A percentile compares a stretch with the other conserved stretches of the same genome.
Evolutionary conservation across 2,329 filamentous ascomycete genomes (phyloP).

Genomic region (Pseudogymnoascus sp.): DNA sequence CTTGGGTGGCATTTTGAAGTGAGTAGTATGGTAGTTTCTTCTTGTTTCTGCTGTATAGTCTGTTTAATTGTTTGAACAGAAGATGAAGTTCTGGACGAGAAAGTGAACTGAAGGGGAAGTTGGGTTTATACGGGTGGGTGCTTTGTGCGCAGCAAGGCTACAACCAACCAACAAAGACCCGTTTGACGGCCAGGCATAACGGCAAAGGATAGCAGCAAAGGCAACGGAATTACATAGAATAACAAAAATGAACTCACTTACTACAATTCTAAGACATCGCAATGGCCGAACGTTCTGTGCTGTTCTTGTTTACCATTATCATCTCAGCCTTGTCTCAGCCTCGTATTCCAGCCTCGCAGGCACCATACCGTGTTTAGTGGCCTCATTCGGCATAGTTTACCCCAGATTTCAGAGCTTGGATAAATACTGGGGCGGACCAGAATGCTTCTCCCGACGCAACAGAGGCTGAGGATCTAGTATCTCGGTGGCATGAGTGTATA

Average conservation of each 20-base stretch:
- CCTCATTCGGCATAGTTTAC: conserved; percentile 4
- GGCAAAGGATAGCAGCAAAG: neutral
- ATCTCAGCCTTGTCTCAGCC: neutral
- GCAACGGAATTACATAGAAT: neutral
- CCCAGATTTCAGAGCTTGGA: conserved; percentile 4
- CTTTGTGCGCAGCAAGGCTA: neutral
- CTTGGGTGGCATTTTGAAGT: neutral
- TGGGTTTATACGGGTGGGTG: neutral
- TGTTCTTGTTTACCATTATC: neutral
- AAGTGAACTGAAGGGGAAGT: neutral
- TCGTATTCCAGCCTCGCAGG: neutral
- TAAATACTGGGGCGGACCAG: neutral
- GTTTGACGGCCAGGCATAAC: neutral
- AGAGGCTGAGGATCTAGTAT: neutral
- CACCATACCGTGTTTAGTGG: neutral
- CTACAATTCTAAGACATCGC: neutral
- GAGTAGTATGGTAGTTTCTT: neutral
- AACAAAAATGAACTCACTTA: too few species aligned
- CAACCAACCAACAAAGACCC: neutral
- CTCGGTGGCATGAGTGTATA: neutral
- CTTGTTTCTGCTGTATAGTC: neutral
- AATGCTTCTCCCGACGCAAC: neutral
- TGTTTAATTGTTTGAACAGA: neutral
- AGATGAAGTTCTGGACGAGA: neutral
- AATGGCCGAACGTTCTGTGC: neutral